phyloP scores from a whole-genome alignment of 768 basidiomycete genomes.

The Suillus sp. region DNA sequence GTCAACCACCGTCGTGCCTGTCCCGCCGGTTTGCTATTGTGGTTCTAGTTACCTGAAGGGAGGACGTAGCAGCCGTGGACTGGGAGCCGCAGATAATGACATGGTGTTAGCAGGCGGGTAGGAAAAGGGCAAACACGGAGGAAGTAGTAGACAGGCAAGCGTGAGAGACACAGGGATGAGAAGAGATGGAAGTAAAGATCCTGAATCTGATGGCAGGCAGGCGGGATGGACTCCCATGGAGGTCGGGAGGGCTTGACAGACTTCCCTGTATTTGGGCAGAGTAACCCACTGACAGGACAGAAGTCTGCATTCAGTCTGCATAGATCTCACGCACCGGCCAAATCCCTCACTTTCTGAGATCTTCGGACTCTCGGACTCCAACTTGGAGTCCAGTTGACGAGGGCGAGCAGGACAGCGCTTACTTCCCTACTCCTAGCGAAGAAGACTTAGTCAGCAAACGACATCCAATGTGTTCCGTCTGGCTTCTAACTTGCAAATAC shows the following conservation, averaged over 20 bases:
- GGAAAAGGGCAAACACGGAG: background rate
- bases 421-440: background rate
- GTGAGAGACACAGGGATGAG: background rate
- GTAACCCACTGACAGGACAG: background rate
- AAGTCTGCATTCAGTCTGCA: background rate
- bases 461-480: background rate
- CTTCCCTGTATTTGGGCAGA: background rate
- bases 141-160: background rate
- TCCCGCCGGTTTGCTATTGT: background rate
- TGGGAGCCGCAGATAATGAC: background rate
- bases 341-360: background rate
- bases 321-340: background rate
- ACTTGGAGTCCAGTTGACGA: background rate
- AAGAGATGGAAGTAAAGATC: background rate
- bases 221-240: background rate
- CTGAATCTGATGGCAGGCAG: background rate
- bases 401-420: background rate
- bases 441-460: background rate
- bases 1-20: background rate
- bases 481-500: background rate
- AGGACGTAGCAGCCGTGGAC: background rate
- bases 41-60: background rate
- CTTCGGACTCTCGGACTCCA: background rate
- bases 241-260: background rate
- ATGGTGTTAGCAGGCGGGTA: background rate